These are phyloP conservation scores for Peziza echinospora DNA, from an alignment of 495 filamentous ascomycete species.

Conservation along the genomic window DNA sequence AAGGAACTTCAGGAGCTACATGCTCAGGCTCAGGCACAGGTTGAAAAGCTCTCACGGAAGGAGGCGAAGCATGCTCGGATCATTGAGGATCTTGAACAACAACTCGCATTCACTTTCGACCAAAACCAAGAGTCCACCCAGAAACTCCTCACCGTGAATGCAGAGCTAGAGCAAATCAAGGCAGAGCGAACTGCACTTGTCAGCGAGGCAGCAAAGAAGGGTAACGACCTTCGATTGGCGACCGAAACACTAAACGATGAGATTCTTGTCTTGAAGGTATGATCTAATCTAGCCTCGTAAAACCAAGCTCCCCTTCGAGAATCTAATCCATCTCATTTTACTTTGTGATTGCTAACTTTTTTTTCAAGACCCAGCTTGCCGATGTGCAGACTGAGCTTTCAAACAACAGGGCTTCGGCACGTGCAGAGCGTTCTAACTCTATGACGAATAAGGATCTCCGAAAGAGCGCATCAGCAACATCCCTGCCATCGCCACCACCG, in stretches of 20 bases:
- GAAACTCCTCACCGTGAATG: conserved; percentile 47
- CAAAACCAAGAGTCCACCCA: conserved; percentile 64
- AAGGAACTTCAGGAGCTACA: conserved; percentile 16
- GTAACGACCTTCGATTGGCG: conserved; percentile 30
- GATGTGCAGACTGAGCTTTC: conserved; percentile 24
- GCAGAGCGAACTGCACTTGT: conserved; percentile 42
- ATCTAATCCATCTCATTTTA: too few species aligned
- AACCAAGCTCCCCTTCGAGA: too few species aligned
- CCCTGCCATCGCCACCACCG: conserved; percentile 73
- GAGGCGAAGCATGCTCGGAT: conserved; percentile 72
- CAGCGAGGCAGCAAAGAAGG: conserved; percentile 33
- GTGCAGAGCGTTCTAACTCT: conserved; percentile 54
- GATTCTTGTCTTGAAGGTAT: conserved; percentile 45
- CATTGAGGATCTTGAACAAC: conserved; percentile 90
- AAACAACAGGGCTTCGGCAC: conserved; percentile 6
- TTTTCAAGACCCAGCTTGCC: conserved; percentile 45
- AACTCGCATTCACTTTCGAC: conserved; percentile 84
- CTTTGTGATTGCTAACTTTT: too few species aligned
- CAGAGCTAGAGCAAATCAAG: conserved; percentile 33
- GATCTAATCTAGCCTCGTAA: too few species aligned
- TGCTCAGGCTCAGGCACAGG: conserved; percentile 21
- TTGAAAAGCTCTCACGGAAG: conserved; percentile 36
- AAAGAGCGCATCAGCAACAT: conserved; percentile 63
- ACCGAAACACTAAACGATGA: conserved; percentile 41
- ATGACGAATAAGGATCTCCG: conserved; percentile 46